Base-by-base conservation (phyloP, 1,284 basidiomycete species). In the Volvariella volvacea region DNA sequence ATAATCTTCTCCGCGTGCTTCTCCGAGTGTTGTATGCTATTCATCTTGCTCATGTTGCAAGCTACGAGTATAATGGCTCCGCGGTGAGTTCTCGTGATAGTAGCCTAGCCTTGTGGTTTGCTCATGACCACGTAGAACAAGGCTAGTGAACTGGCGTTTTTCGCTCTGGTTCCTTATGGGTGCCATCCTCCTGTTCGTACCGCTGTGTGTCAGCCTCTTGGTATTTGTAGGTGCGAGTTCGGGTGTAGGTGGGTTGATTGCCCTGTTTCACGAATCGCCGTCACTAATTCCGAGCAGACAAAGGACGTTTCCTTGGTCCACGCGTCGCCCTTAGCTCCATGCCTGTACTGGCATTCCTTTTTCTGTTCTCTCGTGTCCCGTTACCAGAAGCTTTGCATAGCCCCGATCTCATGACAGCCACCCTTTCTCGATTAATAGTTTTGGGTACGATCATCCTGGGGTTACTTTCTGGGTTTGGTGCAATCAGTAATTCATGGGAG, bases 381-480 rank as follows among this genome's bases (percentile, higher is more conserved):
- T 66, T 88, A 8, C 84, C 85, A 2, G 45, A 62, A 16, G 71
- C 68, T 14, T 58, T 80, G 15, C 55, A 61, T 19, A 54, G 66
- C 3, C 57, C 70, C 22, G 70, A 71, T 41, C 54, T 71, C 1
- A 59, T 72, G 8, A 71, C 68, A 6, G 59, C 70, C 1, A 68
- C 72, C 0, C 61, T 84, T 1, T 68, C 80, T 2, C 74, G 85
- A 9, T 67, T 89, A n/a, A 74, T 83, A n/a, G 80, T 87, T 3
- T 61, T 88, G 21, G 86, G 86, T 2, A 87, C 80, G 0, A 68
- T 81, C 21, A 74, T 86, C 40, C 77, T 89, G 8, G 86, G 86
- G 2, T 54, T 79, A 1, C 65, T 89, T 2, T 86, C 85, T 0
- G 86, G 86, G 0, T 82, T 87, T 48, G 86, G 87, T 50, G 82